These are phyloP conservation scores for Colletotrichum echinochloae DNA, from an alignment of 2,329 filamentous ascomycete genomes.

Conservation along the genomic window DNA sequence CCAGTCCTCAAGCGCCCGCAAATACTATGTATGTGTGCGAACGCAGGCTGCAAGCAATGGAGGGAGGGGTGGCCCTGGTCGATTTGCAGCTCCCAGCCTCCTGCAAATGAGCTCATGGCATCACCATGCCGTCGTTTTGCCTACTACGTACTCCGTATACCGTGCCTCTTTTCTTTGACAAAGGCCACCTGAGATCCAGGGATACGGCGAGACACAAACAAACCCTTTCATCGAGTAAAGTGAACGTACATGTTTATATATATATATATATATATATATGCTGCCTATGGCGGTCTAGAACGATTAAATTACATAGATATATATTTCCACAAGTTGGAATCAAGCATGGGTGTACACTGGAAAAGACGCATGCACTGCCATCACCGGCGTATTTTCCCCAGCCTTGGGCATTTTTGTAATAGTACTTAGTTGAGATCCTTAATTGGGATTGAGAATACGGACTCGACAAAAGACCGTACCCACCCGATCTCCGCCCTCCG, in stretches of 20 bases:
- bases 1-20: slow-evolving; percentile 32
- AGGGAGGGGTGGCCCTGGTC: slow-evolving; percentile 15
- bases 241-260: too few species aligned
- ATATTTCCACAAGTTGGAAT: slow-evolving; percentile 16
- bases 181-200: slow-evolving; percentile 12
- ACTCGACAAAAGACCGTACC: too few species aligned
- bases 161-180: neutral
- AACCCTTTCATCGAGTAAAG: neutral
- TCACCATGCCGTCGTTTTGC: slow-evolving; percentile 30
- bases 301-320: too few species aligned
- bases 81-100: slow-evolving; percentile 33
- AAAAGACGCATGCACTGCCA: slow-evolving; percentile 32
- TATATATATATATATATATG: too few species aligned
- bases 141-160: too few species aligned
- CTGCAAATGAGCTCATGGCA: slow-evolving; percentile 29
- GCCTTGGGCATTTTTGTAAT: too few species aligned
- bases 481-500: slow-evolving; percentile 3
- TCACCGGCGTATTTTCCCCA: slow-evolving; percentile 20
- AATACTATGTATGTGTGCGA: slow-evolving; percentile 12
- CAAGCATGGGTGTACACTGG: neutral
- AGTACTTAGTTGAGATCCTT: too few species aligned
- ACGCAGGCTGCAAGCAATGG: slow-evolving; percentile 20
- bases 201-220: slow-evolving; percentile 19
- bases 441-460: neutral
- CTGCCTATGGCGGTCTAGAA: too few species aligned